Evolutionary conservation across 495 filamentous ascomycete species (phyloP).

Genomic region (Letharia columbiana): DNA sequence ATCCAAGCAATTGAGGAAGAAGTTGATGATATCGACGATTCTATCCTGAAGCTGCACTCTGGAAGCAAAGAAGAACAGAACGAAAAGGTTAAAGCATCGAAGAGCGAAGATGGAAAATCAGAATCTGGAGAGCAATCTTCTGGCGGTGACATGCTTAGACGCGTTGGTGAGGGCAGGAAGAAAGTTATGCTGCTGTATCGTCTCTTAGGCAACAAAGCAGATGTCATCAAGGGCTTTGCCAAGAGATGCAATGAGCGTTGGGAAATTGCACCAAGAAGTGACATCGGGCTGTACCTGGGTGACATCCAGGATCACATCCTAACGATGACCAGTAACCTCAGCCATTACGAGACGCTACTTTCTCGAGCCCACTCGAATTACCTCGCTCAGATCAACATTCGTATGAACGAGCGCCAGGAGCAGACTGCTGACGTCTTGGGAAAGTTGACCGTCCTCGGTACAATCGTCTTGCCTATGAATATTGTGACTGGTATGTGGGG

Average conservation of each 20-base stretch:
- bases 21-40: conserved; percentile 80
- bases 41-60: conserved; percentile 68
- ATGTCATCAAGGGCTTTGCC: conserved; percentile 98
- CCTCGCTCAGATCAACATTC: conserved; percentile 87
- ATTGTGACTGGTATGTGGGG: conserved; percentile 98
- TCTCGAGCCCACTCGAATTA: conserved; percentile 93
- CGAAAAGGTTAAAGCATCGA: conserved; percentile 21
- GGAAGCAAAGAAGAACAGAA: conserved; percentile 31
- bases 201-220: conserved; percentile 90
- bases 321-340: conserved; percentile 92
- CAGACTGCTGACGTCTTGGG: conserved; percentile 90
- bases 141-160: conserved; percentile 75
- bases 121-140: conserved; percentile 40
- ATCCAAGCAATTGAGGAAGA: conserved; percentile 86
- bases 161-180: conserved; percentile 88
- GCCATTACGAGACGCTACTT: conserved; percentile 91
- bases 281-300: conserved; percentile 91
- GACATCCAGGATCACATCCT: conserved; percentile 99
- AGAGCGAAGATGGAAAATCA: conserved; percentile 36
- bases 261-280: conserved; percentile 88
- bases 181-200: conserved; percentile 93
- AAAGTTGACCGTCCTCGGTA: conserved; percentile 90
- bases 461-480: conserved; percentile 96
- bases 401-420: conserved; percentile 95
- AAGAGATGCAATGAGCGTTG: conserved; percentile 98